phyloP scores from a whole-genome alignment of 306 rosid species.

The Echinosophora koreensis region DNA sequence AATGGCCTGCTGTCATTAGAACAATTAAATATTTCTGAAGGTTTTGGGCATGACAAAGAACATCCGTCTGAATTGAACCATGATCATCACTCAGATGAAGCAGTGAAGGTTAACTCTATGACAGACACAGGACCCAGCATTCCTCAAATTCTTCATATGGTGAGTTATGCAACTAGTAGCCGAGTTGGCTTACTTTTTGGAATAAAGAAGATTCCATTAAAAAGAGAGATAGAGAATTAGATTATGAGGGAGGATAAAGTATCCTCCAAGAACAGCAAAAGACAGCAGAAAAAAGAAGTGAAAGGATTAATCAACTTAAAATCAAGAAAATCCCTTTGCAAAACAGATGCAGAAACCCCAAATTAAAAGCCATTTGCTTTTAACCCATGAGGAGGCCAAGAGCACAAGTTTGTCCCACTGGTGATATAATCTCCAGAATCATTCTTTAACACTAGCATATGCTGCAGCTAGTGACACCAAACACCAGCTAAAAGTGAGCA shows the following conservation, averaged over 20 bases:
- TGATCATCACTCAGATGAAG: constrained; percentile 56
- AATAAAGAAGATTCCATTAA: not conserved
- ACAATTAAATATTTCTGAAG: constrained; percentile 61
- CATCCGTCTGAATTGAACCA: constrained; percentile 62
- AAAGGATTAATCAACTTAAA: constrained; percentile 7
- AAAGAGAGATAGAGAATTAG: not conserved
- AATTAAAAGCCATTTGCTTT: not conserved
- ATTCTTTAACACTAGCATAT: not conserved
- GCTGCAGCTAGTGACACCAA: not conserved
- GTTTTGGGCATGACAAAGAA: constrained; percentile 57
- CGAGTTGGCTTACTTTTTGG: constrained; percentile 17
- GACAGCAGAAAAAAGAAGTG: constrained; percentile 26
- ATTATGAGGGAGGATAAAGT: constrained; percentile 29
- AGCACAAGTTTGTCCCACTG: not conserved
- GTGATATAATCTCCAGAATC: constrained; percentile 25
- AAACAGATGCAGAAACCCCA: not conserved
- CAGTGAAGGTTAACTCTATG: constrained; percentile 53
- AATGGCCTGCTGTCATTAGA: constrained; percentile 65
- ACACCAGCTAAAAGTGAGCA: constrained; percentile 11
- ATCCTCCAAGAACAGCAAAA: constrained; percentile 32
- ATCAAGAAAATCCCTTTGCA: constrained; percentile 22
- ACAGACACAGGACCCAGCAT: constrained; percentile 80
- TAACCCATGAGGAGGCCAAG: not conserved
- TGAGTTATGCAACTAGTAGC: constrained; percentile 54
- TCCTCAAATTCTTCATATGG: constrained; percentile 92